Base-by-base conservation (phyloP, 345 rosid species). In the Ceriops decandra region DNA sequence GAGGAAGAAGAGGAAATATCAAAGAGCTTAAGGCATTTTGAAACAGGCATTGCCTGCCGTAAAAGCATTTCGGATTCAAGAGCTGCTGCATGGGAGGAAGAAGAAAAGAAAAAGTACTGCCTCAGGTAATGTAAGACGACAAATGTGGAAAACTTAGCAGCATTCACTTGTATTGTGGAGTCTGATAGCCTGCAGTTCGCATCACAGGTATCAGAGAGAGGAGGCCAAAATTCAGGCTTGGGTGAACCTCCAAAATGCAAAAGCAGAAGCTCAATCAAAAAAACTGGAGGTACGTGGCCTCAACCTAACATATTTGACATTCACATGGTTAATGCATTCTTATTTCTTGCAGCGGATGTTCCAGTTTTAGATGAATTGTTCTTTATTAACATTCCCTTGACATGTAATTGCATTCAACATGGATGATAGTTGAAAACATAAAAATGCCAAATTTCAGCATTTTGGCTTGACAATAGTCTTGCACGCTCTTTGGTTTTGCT, bases 141-240 rank as follows among this genome's bases (percentile, higher is more conserved):
- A 8, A 28, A 31, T 63, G 64, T 31, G 32, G 5, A 30, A 10
- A n/a, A 11, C 24, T 38, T n/a, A 2, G n/a, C n/a, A 38, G 33
- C 63, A 42, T 58, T 59, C 51, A 10, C 24, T 26, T 66, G 7
- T 68, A 38, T 52, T 19, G 0, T 53, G 0, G 52, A 16, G 6
- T 27, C 9, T 60, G 36, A 64, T 52, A 16, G 46, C 42, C 42
- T 77, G 7, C 63, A 24, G 57, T 68, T 52, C 31, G 67, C 13
- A 22, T 59, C 70, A 52, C 75, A 92, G 97, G 80, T 91, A 91
- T 70, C 95, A 89, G 72, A 88, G 97, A 79, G 98, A 91, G 76
- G 97, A 93, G 80, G 96, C 95, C 38, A 88, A 84, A 77, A 93
- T 91, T 66, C 92, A 88, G 71, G 98, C 98, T 68, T 93, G 98